A percentile compares a stretch with the other conserved stretches of the same genome.
Evolutionary conservation across 1,284 basidiomycete genomes (phyloP).

Genomic region (Boletus calvinii): DNA sequence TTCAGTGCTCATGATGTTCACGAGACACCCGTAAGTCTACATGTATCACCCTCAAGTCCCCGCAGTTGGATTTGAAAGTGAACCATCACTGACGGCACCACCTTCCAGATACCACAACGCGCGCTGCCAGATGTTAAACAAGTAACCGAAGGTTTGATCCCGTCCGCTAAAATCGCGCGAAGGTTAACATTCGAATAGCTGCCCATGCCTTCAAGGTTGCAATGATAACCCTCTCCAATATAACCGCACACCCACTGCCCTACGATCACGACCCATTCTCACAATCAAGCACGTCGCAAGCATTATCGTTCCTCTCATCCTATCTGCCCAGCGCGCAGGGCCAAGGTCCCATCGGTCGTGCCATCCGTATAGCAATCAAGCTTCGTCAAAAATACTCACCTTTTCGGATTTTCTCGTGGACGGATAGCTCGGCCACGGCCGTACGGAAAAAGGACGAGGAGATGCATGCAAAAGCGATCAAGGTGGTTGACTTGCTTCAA

Average conservation of each 20-base stretch:
- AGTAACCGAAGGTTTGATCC: slow-evolving; percentile 46
- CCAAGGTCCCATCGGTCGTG: slow-evolving; percentile 66
- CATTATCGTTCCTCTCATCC: slow-evolving; percentile 57
- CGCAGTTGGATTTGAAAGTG: neutral
- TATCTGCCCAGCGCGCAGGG: slow-evolving; percentile 67
- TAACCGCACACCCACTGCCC: slow-evolving; percentile 56
- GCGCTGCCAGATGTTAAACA: slow-evolving; percentile 37
- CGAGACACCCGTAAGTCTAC: slow-evolving; percentile 20
- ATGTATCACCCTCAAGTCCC: neutral
- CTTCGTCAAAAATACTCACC: slow-evolving; percentile 54
- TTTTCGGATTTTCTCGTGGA: slow-evolving; percentile 43
- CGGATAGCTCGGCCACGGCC: slow-evolving; percentile 42
- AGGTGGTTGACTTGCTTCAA: slow-evolving; percentile 72
- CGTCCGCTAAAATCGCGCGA: neutral
- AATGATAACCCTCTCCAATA: slow-evolving; percentile 55
- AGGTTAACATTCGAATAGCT: slow-evolving; percentile 41
- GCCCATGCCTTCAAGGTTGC: slow-evolving; percentile 71
- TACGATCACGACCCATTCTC: slow-evolving; percentile 52
- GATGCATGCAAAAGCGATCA: slow-evolving; percentile 62
- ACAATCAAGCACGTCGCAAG: slow-evolving; percentile 36
- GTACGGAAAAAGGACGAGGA: slow-evolving; percentile 61
- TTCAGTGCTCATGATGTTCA: slow-evolving; percentile 5
- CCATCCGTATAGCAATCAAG: slow-evolving; percentile 61
- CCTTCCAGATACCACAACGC: slow-evolving; percentile 17
- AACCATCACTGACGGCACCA: neutral